Conservation (phyloP, 139 green algal species). For the Chlorella sp. region DNA sequence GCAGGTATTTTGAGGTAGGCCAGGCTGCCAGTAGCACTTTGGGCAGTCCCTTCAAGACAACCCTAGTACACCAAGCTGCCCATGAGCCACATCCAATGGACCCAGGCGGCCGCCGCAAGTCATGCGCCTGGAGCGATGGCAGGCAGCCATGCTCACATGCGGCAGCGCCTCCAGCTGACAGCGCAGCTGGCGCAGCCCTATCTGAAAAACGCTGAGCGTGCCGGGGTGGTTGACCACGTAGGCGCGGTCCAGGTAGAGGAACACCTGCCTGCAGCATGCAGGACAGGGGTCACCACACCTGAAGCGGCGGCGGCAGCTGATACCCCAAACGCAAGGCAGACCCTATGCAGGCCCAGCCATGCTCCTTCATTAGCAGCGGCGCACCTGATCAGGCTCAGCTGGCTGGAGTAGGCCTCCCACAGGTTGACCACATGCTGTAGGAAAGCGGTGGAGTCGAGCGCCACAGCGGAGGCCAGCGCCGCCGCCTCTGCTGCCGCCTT, state of each 20-base stretch:
- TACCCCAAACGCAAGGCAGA: background rate
- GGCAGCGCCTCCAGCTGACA: conserved; percentile 24
- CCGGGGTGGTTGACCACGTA: conserved; percentile 79
- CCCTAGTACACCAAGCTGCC: too few relatives aligned
- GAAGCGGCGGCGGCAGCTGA: too few relatives aligned
- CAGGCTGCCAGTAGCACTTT: too few relatives aligned
- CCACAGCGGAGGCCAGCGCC: background rate
- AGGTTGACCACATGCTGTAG: conserved; percentile 73
- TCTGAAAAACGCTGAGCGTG: conserved; percentile 91
- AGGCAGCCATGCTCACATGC: conserved; percentile 1
- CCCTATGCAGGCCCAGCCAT: too few relatives aligned
- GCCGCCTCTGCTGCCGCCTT: conserved; percentile 15
- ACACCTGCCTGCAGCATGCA: conserved; percentile 78
- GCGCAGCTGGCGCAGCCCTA: conserved; percentile 80
- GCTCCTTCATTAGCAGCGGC: too few relatives aligned
- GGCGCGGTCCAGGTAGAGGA: conserved; percentile 97
- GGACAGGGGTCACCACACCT: too few relatives aligned
- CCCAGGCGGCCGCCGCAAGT: too few relatives aligned
- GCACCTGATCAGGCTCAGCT: conserved; percentile 84
- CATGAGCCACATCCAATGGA: too few relatives aligned
- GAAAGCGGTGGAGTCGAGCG: conserved; percentile 62
- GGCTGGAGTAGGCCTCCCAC: conserved; percentile 86
- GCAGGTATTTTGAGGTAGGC: too few relatives aligned
- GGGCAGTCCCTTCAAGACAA: too few relatives aligned
- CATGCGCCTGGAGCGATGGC: background rate